Base-by-base conservation (phyloP, 441 rosid species). In the Syzygium malaccense region DNA sequence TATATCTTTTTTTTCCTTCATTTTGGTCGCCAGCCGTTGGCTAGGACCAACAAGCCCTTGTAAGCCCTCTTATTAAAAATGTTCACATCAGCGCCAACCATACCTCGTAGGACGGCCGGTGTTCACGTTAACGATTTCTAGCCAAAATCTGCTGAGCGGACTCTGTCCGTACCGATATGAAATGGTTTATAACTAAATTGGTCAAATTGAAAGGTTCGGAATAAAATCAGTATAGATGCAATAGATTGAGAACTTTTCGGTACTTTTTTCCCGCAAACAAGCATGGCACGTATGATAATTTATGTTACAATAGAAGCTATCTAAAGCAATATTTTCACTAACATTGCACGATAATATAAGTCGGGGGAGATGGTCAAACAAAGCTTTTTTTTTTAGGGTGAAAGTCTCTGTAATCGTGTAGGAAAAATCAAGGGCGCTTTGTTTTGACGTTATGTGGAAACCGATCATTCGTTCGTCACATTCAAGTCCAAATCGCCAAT, bases 101-200 rank as follows among this genome's bases (percentile, higher is more conserved):
- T 45, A 8, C 9, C 48, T 7, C 2, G 48, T 45, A 7, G 2
- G 8, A 7, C 1, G 48, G 2, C 8, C 2, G 48, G 48, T 1
- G 48, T 45, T 1, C 9, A 45, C 9, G 9, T 45, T 2, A 45
- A 9, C 2, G 9, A 45, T 45, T 45, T 45, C 7, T 1, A 0
- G 2, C 2, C 9, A 45, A 45, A 45, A 45, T 45, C 48, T 1
- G 2, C 9, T 45, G 2, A 1, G 2, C 2, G 48, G 48, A 45
- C 48, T 45, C 10, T 7, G 9, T 45, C 1, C 2, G 9, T 45
- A 45, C 48, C 48, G 1, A 45, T 7, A 45, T 45, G 48, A 45
- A 45, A 45, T 45, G 9, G 9, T 7, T 45, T 45, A 45, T 1
- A 45, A 7, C 48, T 45, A 45, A 45, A 45, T 45, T 45, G 2